Conservation (phyloP, 225 moss, liverwort and hornwort species). For the Polytrichum formosum region DNA sequence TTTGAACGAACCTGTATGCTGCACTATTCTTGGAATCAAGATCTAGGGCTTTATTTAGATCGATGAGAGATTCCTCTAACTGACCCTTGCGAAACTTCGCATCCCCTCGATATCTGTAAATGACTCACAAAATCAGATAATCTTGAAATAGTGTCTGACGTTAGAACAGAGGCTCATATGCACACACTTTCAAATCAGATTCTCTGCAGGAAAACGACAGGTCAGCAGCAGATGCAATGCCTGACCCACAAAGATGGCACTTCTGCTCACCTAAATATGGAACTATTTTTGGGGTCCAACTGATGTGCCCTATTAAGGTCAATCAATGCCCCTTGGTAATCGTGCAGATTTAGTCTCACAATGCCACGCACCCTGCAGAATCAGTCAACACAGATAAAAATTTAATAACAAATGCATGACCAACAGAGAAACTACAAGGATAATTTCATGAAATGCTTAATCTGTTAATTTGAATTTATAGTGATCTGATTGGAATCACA, state of each 20-base stretch:
- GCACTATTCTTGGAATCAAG: constrained; percentile 28
- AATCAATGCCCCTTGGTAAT: constrained; percentile 45
- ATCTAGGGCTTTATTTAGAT: constrained; percentile 48
- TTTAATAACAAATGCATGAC: neutral
- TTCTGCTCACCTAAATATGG: constrained; percentile 43
- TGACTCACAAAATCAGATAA: neutral
- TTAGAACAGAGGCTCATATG: neutral
- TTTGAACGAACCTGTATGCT: constrained; percentile 29
- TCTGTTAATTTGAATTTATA: neutral
- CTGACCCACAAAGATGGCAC: neutral
- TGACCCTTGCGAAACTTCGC: constrained; percentile 30
- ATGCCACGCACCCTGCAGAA: constrained; percentile 46
- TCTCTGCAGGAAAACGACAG: too few relatives aligned
- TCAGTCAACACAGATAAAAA: neutral
- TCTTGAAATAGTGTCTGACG: neutral
- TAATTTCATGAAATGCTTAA: constrained; percentile 1
- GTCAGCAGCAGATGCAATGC: neutral
- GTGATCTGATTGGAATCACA: neutral
- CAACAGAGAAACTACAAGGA: neutral
- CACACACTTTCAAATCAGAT: neutral
- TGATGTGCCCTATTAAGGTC: constrained; percentile 53
- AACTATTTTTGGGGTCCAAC: constrained; percentile 35
- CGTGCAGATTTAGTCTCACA: constrained; percentile 42
- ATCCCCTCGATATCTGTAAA: constrained; percentile 46
- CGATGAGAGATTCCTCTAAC: constrained; percentile 26